Conservation (phyloP, 768 basidiomycete species). For the Leucocoprinus sp. region DNA sequence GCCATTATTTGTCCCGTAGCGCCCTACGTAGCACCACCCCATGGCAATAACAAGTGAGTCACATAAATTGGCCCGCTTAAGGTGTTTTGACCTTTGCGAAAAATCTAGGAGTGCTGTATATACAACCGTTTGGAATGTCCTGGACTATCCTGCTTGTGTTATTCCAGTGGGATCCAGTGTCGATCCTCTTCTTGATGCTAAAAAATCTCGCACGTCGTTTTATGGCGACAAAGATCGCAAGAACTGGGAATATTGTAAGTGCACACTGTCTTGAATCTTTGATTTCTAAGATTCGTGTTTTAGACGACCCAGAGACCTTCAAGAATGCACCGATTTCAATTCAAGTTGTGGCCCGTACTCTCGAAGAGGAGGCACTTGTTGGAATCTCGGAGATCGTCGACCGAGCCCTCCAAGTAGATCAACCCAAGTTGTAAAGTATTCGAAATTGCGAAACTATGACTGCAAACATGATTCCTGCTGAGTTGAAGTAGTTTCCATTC, state of each 20-base stretch:
- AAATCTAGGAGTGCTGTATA: constrained; percentile 36
- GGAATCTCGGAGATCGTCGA: constrained; percentile 62
- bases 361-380: constrained; percentile 72
- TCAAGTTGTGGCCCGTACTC: constrained; percentile 59
- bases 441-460: too few species aligned
- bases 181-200: constrained; percentile 43
- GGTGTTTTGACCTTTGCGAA: constrained; percentile 4
- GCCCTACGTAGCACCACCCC: constrained; percentile 53
- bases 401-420: constrained; percentile 31
- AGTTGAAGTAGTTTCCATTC: too few species aligned
- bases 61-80: background rate
- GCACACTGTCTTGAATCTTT: background rate
- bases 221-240: constrained; percentile 36
- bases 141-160: constrained; percentile 54
- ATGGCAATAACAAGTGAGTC: constrained; percentile 45
- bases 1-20: constrained; percentile 63
- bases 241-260: constrained; percentile 48
- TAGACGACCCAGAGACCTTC: constrained; percentile 54
- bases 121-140: constrained; percentile 57
- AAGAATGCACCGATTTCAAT: constrained; percentile 54
- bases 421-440: background rate
- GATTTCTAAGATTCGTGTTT: background rate
- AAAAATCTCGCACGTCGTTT: constrained; percentile 37
- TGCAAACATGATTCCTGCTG: too few species aligned
- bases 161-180: constrained; percentile 59